Conservation (phyloP, 169 alveolate species). For the Plasmodium reichenowi region DNA sequence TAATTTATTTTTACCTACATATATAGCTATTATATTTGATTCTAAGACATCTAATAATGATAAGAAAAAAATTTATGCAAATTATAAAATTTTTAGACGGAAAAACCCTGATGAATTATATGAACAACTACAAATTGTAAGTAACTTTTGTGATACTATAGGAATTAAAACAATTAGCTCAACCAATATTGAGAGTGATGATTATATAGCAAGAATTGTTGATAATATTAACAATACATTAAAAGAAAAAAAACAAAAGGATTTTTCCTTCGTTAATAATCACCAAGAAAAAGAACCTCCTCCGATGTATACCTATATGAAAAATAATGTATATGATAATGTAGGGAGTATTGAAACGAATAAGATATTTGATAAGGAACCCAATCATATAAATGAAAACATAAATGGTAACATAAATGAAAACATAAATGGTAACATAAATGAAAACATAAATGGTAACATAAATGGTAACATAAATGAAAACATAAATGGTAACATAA, state of each 20-base stretch:
- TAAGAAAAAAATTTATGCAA: slow-evolving; percentile 85
- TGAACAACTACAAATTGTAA: slow-evolving; percentile 82
- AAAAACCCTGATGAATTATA: slow-evolving; percentile 79
- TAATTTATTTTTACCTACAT: slow-evolving; percentile 80
- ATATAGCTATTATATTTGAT: slow-evolving; percentile 83
- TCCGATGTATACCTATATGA: too few species aligned
- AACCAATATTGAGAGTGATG: slow-evolving; percentile 84
- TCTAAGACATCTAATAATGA: slow-evolving; percentile 84
- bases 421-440: too few species aligned
- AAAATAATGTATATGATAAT: too few species aligned
- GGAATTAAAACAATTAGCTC: slow-evolving; percentile 83
- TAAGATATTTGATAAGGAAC: too few species aligned
- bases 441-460: too few species aligned
- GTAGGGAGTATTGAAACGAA: too few species aligned
- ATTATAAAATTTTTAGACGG: slow-evolving; percentile 81
- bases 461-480: too few species aligned
- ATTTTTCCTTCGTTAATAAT: neutral
- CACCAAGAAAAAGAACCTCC: neutral
- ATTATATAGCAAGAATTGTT: slow-evolving; percentile 81
- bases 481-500: too few species aligned
- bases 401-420: too few species aligned
- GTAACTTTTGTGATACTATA: slow-evolving; percentile 82
- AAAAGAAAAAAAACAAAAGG: neutral
- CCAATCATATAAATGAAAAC: too few species aligned
- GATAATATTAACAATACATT: slow-evolving; percentile 72